These are phyloP conservation scores for Cordyceps fumosorosea DNA, from an alignment of 2,329 filamentous ascomycete genomes.

Conservation along the genomic window DNA sequence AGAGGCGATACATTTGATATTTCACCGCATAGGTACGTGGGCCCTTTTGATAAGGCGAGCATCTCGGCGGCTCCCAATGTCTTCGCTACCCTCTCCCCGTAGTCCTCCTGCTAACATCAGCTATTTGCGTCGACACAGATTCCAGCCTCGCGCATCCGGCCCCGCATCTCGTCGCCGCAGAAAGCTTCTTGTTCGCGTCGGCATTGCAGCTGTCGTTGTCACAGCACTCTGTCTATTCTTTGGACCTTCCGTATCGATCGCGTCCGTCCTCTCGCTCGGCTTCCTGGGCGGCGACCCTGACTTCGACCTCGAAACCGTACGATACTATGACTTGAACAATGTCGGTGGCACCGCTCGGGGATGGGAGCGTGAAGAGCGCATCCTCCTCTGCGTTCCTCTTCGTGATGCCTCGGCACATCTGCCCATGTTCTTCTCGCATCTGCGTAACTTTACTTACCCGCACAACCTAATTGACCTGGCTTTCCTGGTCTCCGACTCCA, in stretches of 20 bases:
- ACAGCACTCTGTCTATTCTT: conserved; percentile 68
- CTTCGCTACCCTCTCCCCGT: neutral
- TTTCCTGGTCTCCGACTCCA: conserved; percentile 95
- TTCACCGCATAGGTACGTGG: conserved; percentile 73
- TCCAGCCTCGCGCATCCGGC: conserved; percentile 74
- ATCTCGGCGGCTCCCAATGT: neutral
- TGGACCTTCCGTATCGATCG: conserved; percentile 59
- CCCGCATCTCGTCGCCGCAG: conserved; percentile 64
- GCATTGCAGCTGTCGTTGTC: conserved; percentile 49
- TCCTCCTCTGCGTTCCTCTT: conserved; percentile 88
- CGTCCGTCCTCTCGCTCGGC: conserved; percentile 60
- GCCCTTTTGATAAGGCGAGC: conserved; percentile 2
- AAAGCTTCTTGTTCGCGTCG: conserved; percentile 64
- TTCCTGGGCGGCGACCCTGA: conserved; percentile 61
- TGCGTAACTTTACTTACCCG: conserved; percentile 93
- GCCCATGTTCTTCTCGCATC: conserved; percentile 97
- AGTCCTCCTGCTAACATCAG: neutral
- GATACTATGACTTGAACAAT: conserved; percentile 92
- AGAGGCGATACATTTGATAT: conserved; percentile 75
- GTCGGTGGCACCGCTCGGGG: conserved; percentile 86
- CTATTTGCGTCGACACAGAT: conserved; percentile 46
- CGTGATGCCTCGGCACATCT: conserved; percentile 89
- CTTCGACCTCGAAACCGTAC: conserved; percentile 84
- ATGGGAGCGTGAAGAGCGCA: conserved; percentile 94
- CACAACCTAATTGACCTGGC: conserved; percentile 94